Base-by-base conservation (phyloP, 2,329 filamentous ascomycete genomes). In the Geoglossum cookeanum region DNA sequence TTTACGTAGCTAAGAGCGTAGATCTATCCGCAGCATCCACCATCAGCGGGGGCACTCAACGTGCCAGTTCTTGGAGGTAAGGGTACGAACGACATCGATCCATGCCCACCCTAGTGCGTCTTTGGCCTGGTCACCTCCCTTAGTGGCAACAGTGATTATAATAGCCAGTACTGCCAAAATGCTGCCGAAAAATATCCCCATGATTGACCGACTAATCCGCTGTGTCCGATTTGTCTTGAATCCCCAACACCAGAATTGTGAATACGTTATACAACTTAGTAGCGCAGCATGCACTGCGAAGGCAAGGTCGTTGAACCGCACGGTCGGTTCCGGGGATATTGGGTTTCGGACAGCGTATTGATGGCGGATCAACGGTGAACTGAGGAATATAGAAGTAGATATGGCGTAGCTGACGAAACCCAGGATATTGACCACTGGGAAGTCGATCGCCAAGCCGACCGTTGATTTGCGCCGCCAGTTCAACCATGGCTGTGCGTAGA, bases 401-500 rank as follows among this genome's bases (percentile, higher is more conserved):
- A 84, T 72, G 52, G 85, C 76, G 70, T 96, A 96, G 61, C 81
- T 79, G 33, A 77, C 67, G 70, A 91, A 92, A 58, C 87, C 85
- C 74, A 77, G 68, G 44, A 76, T 66, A 69, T 92, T 92, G 63
- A 88, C 75, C 17, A 85, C 76, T 17, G 88, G 88, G 65, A 94
- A 96, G 68, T 96, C 90, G 62, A 94, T 83, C 0, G 88, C 87
- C 3, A 91, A 83, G 45, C 92, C 92, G 22, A 80, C 77, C 3
- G 90, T 96, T 7, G 87, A 85, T 58, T 80, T 79, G 57, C 88
- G 83, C 33, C 74, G 75, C 68, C 77, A 84, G 75, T 96, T 97
- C 61, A 88, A 78, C 60, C 94, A 71, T 5, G 85, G 81, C 68
- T 97, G 92, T 1, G 91, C 90, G 68, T 97, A 97, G 72, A 96